Percentiles rank a stretch among this genome's conserved stretches.
These are phyloP conservation scores for Dendryphion nanum DNA, from an alignment of 2,329 filamentous ascomycete species.

Conservation along the genomic window DNA sequence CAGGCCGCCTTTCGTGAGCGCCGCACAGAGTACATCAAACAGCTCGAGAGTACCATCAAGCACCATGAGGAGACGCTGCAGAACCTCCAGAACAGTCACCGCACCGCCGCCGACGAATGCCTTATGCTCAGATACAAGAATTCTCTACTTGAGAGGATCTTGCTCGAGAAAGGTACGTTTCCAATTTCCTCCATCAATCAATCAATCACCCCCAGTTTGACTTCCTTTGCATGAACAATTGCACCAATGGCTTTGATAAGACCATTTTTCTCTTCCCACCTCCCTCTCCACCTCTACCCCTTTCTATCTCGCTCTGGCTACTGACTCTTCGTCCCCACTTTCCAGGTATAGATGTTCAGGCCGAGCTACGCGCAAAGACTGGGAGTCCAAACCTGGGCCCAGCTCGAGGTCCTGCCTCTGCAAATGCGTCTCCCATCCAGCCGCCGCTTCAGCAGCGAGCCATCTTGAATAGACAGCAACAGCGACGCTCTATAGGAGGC, in stretches of 20 bases:
- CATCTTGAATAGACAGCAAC: conserved; percentile 76
- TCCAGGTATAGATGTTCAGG: conserved; percentile 91
- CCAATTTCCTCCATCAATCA: conserved; percentile 4
- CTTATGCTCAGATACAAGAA: conserved; percentile 99
- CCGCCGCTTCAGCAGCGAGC: conserved; percentile 76
- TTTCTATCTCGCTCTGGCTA: neutral
- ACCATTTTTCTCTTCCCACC: neutral
- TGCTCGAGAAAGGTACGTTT: conserved; percentile 83
- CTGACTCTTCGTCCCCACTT: conserved; percentile 14
- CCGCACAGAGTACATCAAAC: conserved; percentile 98
- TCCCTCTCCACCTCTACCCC: neutral
- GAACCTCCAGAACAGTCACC: conserved; percentile 89
- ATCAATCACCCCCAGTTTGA: neutral
- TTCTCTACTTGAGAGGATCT: conserved; percentile 88
- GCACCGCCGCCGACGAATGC: conserved; percentile 92
- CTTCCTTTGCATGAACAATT: neutral
- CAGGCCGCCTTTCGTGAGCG: conserved; percentile 97
- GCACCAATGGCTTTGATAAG: neutral
- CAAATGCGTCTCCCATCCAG: conserved; percentile 49
- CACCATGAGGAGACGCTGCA: conserved; percentile 94
- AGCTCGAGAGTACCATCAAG: conserved; percentile 95
- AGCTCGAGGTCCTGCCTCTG: conserved; percentile 57
- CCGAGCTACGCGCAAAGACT: conserved; percentile 89
- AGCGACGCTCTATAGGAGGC: conserved; percentile 69
- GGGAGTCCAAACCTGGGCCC: conserved; percentile 77